Base-by-base conservation (phyloP, 73 alveolate genomes). In the Breviolum minutum region DNA sequence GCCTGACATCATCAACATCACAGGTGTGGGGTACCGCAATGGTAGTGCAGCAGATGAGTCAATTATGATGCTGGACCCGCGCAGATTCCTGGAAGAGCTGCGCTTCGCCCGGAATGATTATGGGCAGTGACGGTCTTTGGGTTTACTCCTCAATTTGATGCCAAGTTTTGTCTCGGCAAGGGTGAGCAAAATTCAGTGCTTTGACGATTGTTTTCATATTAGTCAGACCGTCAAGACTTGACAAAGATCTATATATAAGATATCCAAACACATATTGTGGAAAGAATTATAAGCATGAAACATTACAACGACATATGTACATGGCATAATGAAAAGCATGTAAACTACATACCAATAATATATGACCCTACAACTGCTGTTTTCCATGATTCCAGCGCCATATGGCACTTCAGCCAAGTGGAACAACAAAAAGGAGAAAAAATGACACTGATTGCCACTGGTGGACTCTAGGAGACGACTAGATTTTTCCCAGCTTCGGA, bases 71-170 rank as follows among this genome's bases (percentile, higher is more conserved):
- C 77, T 68, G 77, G n/a, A n/a, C n/a, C 6, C 17, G n/a, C 6
- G 74, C 88, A 90, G 97, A 79, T 74, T 64, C 68, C 29, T 92
- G 98, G 98, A 83, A 92, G 27, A 60, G 89, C 32, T 92, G 98
- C 80, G 66, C 80, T 7, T 29, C 30, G 64, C 98, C 98, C 19
- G 89, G 90, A 48, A 40, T 92, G 66, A 71, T 92, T 40, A n/a
- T 92, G 98, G 98, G 90, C 66, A 92, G 98, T 48, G 98, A 92
- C 27, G 98, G 98, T 66, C 66, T 92, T 30, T 92, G 97, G 97
- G 97, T 77, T 22, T 24, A 7, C 77, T 13, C 85, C 88, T 61
- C 61, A 22, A 61, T 60, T 32, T 48, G 73, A 2, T 14, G 24
- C 77, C n/a, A n/a, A n/a, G n/a, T n/a, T n/a, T n/a, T n/a, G 77